phyloP scores from a whole-genome alignment of 257 asterid species.

The Forsythia viridissima region DNA sequence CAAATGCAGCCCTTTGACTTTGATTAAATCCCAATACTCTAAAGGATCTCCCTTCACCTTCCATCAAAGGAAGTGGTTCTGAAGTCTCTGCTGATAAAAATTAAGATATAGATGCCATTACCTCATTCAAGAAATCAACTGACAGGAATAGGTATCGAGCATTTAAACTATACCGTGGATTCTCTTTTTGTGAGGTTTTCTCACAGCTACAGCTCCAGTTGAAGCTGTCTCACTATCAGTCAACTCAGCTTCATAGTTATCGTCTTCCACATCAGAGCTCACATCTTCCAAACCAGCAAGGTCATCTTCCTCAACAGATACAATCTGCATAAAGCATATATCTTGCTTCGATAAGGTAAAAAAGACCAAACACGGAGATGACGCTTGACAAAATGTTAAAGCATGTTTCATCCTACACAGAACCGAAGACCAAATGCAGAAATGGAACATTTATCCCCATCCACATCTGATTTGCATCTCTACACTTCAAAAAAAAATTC shows the following conservation, averaged over 20 bases:
- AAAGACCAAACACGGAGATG: background rate
- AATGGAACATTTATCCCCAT: background rate
- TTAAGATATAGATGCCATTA: constrained; percentile 17
- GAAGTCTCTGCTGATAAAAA: constrained; percentile 55
- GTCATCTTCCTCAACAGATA: constrained; percentile 91
- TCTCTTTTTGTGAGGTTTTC: constrained; percentile 64
- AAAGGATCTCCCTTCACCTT: constrained; percentile 90
- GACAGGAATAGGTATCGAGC: constrained; percentile 1
- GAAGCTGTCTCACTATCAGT: constrained; percentile 78
- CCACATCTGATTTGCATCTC: background rate
- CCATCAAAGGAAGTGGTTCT: constrained; percentile 85
- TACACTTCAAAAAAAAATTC: background rate
- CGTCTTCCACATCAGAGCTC: constrained; percentile 93
- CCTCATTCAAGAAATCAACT: constrained; percentile 8
- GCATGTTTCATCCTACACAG: constrained; percentile 1
- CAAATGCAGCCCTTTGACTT: constrained; percentile 80
- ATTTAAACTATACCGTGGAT: constrained; percentile 61
- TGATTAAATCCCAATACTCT: constrained; percentile 90
- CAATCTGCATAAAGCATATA: constrained; percentile 62
- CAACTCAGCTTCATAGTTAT: constrained; percentile 87
- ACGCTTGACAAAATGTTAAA: background rate
- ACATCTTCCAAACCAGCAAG: constrained; percentile 96
- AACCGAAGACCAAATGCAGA: background rate
- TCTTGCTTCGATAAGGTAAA: background rate
- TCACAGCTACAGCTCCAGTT: constrained; percentile 56